phyloP scores from a whole-genome alignment of 2,329 filamentous ascomycete genomes.

The Simplicillium sp. region DNA sequence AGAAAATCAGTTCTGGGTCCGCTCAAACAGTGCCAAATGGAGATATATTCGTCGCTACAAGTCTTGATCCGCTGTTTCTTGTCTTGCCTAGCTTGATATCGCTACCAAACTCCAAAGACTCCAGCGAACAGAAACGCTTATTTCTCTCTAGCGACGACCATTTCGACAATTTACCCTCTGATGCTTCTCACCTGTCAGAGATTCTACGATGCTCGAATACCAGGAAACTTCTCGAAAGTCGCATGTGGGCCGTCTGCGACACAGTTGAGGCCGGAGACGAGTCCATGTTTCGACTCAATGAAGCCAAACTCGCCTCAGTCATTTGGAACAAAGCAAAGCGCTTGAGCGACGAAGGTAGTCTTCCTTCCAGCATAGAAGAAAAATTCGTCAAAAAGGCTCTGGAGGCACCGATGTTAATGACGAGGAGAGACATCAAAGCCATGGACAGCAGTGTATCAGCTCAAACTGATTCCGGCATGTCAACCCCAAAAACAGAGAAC shows the following conservation, averaged over 20 bases:
- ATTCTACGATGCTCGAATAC: constrained; percentile 41
- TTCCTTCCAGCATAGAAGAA: constrained; percentile 78
- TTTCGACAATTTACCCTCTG: constrained; percentile 50
- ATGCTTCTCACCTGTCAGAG: constrained; percentile 47
- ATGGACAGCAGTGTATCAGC: neutral
- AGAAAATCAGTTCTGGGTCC: constrained; percentile 6
- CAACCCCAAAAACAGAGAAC: constrained; percentile 18
- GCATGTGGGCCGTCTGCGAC: constrained; percentile 68
- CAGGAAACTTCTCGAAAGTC: constrained; percentile 45
- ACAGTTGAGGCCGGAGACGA: constrained; percentile 76
- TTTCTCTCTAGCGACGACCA: constrained; percentile 66
- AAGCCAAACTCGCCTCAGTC: constrained; percentile 57
- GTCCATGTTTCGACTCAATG: constrained; percentile 71
- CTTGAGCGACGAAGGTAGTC: constrained; percentile 47
- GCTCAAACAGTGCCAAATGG: constrained; percentile 49
- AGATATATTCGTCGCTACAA: constrained; percentile 75
- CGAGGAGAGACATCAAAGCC: constrained; percentile 44
- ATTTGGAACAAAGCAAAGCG: constrained; percentile 62
- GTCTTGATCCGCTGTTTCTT: constrained; percentile 77
- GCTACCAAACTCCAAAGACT: constrained; percentile 25
- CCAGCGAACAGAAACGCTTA: constrained; percentile 44
- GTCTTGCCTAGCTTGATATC: constrained; percentile 61
- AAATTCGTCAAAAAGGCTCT: constrained; percentile 69
- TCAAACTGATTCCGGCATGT: constrained; percentile 14
- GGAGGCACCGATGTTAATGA: constrained; percentile 63